Evolutionary conservation across 352 stramenopile genomes (phyloP).

Genomic region (Globisporangium alternatum): DNA sequence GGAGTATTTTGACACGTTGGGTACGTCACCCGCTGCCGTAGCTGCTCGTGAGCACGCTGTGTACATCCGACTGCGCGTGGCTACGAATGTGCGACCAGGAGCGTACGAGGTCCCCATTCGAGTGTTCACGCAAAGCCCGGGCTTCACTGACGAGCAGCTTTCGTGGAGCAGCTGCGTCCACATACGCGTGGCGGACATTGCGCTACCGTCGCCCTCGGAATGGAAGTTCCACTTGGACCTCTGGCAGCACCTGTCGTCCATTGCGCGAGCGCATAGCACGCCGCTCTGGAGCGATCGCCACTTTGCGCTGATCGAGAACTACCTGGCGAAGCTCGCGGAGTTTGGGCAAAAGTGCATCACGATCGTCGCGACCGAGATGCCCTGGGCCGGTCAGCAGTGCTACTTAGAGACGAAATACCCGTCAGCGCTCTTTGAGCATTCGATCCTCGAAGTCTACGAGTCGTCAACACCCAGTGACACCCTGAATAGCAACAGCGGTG

Average conservation of each 20-base stretch:
- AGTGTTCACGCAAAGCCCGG: conserved; percentile 61
- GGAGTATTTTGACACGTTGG: conserved; percentile 51
- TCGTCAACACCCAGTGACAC: background rate
- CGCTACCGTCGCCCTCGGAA: conserved; percentile 39
- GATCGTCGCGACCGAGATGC: conserved; percentile 73
- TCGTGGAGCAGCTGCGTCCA: conserved; percentile 59
- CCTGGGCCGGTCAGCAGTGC: conserved; percentile 75
- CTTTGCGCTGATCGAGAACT: conserved; percentile 66
- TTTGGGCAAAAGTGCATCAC: conserved; percentile 75
- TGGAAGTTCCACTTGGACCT: conserved; percentile 74
- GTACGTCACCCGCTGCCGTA: conserved; percentile 23
- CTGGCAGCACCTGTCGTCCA: conserved; percentile 69
- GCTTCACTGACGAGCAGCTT: conserved; percentile 64
- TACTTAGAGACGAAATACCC: conserved; percentile 65
- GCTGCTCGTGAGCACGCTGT: conserved; percentile 42
- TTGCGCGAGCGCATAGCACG: conserved; percentile 49
- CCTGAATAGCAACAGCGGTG: background rate
- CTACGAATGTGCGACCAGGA: conserved; percentile 28
- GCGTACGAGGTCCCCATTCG: conserved; percentile 64
- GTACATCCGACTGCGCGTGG: conserved; percentile 56
- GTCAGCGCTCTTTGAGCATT: conserved; percentile 69
- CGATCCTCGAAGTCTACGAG: conserved; percentile 62
- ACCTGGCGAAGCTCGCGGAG: conserved; percentile 51
- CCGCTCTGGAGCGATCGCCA: conserved; percentile 65
- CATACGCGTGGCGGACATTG: conserved; percentile 49